Evolutionary conservation across 345 rosid genomes (phyloP).

Genomic region (Salix arbutifolia): DNA sequence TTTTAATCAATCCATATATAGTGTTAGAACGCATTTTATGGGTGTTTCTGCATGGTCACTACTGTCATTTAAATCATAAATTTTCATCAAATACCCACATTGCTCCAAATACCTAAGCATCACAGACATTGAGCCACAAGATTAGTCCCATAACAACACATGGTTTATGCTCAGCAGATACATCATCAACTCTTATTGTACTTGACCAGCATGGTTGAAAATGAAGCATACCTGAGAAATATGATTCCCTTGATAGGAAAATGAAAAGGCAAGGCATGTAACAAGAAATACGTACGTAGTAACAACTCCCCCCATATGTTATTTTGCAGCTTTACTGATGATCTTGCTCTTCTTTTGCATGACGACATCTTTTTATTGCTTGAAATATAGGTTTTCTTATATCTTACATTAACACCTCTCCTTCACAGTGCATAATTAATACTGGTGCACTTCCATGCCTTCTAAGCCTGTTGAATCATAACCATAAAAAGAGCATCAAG

Average conservation of each 20-base stretch:
- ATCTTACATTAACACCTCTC: background rate
- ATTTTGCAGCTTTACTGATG: background rate
- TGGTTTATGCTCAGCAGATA: background rate
- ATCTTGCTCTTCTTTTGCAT: background rate
- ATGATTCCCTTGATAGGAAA: background rate
- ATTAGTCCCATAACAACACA: background rate
- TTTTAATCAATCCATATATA: background rate
- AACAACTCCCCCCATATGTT: background rate
- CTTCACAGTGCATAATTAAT: conserved; percentile 16
- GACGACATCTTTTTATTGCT: background rate
- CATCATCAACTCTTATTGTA: background rate
- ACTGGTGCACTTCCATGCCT: conserved; percentile 21
- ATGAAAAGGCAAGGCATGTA: background rate
- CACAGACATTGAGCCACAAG: background rate
- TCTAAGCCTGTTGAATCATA: conserved; percentile 18
- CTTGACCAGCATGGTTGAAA: background rate
- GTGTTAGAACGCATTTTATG: background rate
- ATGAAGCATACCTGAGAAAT: background rate
- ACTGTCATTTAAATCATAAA: background rate
- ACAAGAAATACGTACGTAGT: background rate
- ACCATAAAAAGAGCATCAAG: conserved; percentile 28
- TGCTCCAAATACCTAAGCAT: background rate
- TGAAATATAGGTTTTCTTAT: background rate
- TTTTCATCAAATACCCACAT: background rate
- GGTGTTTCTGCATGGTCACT: background rate